A percentile compares a stretch with the other conserved stretches of the same genome.
Evolutionary conservation across 805 yeast genomes (phyloP).

Genomic region (Saccharomycopsis javanensis): DNA sequence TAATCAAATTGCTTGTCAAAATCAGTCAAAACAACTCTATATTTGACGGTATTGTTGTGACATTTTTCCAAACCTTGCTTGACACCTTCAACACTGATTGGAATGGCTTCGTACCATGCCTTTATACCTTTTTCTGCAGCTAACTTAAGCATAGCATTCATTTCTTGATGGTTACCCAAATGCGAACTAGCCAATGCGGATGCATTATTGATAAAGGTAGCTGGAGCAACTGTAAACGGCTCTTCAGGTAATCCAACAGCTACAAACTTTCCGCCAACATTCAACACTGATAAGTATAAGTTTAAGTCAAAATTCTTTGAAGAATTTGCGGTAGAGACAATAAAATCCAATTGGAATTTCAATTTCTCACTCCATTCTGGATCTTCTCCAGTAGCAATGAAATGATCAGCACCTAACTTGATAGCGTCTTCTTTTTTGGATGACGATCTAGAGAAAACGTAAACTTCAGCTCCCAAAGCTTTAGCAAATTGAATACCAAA

Average conservation of each 20-base stretch:
- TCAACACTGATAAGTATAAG: slow-evolving; percentile 40
- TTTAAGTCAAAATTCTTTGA: slow-evolving; percentile 40
- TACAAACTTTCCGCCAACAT: slow-evolving; percentile 48
- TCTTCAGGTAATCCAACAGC: slow-evolving; percentile 50
- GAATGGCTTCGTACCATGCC: slow-evolving; percentile 31
- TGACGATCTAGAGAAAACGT: slow-evolving; percentile 43
- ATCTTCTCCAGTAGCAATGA: slow-evolving; percentile 38
- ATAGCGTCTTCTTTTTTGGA: slow-evolving; percentile 43
- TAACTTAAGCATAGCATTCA: slow-evolving; percentile 29
- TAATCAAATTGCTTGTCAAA: slow-evolving; percentile 32
- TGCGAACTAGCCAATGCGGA: slow-evolving; percentile 26
- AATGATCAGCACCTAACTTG: slow-evolving; percentile 47
- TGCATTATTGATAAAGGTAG: slow-evolving; percentile 28
- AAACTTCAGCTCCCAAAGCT: slow-evolving; percentile 55
- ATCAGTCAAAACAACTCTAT: slow-evolving; percentile 35
- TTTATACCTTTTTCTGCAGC: slow-evolving; percentile 30
- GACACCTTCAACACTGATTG: slow-evolving; percentile 28
- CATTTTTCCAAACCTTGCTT: slow-evolving; percentile 28
- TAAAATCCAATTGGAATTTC: slow-evolving; percentile 35
- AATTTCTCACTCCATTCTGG: slow-evolving; percentile 28
- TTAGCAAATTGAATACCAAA: slow-evolving; percentile 50
- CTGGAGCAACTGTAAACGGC: slow-evolving; percentile 34
- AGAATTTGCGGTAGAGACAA: slow-evolving; percentile 45
- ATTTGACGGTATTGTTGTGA: slow-evolving; percentile 29
- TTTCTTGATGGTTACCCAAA: slow-evolving; percentile 30